Base-by-base conservation (phyloP, 2,329 filamentous ascomycete genomes). In the Ceratocystis cubensis region DNA sequence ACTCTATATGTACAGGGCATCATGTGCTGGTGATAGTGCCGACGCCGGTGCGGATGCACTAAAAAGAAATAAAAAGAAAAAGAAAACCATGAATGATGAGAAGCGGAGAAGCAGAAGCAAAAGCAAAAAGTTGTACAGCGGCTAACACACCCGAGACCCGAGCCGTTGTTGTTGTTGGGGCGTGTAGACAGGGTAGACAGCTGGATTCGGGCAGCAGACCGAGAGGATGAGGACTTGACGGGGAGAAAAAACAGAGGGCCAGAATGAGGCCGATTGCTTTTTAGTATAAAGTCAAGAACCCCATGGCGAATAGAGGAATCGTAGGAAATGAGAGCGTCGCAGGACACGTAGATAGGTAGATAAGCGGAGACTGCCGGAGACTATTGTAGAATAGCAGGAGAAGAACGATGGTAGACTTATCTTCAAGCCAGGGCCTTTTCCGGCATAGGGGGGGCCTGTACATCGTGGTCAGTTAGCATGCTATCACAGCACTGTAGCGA, bases 401-500 rank as follows among this genome's bases (percentile, higher is more conserved):
- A 33, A 50, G 46, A 50, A 59, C 15, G 8, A 37, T 33, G 20
- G 30, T 37, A 30, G 15, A 41, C 30, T 57, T 33, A 13, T 30
- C 33, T 15, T 69, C 74, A 76, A 37, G 74, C 75, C 45, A 76
- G 68, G 6, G 70, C 72, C 61, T 70, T 71, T 63, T 75, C 74
- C 44, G 71, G 65, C 65, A 70, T 66, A 33, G 75, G 73, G 45
- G 75, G 75, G 17, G 74, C 73, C 65, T 71, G 70, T 5, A 74
- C 73, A 61, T 13, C 3, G 37, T 13, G 1, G 13, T 1, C 41
- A 15, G 56, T 63, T 61, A 66, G 20, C 37, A 46, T 17, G 10
- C 15, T 15, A 20, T 7, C 57, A 2, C 30, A 45, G n/a, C 13
- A 25, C n/a, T 8, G 7, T 33, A 20, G n/a, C 15, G 48, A 75